Percentiles rank a stretch among this genome's conserved stretches.
These are phyloP conservation scores for Skeletonema costatum DNA, from an alignment of 108 stramenopile genomes.

Conservation along the genomic window DNA sequence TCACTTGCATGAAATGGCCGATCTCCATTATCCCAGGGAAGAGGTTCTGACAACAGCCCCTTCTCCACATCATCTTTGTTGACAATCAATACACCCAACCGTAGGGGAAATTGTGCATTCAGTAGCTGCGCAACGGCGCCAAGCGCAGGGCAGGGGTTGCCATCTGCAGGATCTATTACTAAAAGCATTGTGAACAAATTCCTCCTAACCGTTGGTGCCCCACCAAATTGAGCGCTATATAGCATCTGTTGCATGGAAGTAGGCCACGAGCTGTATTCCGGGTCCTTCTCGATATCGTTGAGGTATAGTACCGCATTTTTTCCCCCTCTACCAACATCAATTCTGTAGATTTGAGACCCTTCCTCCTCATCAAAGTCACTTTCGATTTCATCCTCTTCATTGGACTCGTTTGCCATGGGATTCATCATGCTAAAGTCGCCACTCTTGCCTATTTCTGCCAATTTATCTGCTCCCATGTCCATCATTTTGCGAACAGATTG, in stretches of 20 bases:
- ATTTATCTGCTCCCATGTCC: conserved; percentile 54
- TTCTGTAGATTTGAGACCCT: conserved; percentile 45
- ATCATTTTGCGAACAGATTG: conserved; percentile 57
- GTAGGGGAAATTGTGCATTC: conserved; percentile 60
- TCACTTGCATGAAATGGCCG: conserved; percentile 38
- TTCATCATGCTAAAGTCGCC: background rate
- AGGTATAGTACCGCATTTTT: conserved; percentile 72
- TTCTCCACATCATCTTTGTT: conserved; percentile 49
- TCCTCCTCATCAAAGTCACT: background rate
- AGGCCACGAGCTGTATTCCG: conserved; percentile 65
- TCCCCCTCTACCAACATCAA: conserved; percentile 82
- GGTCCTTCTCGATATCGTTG: conserved; percentile 85
- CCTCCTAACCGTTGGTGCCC: conserved; percentile 71
- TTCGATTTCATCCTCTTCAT: conserved; percentile 24
- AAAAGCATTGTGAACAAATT: conserved; percentile 81
- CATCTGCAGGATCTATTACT: conserved; percentile 62
- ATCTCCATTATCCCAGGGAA: conserved; percentile 20
- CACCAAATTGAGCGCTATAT: conserved; percentile 73
- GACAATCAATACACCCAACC: conserved; percentile 73
- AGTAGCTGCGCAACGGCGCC: conserved; percentile 53
- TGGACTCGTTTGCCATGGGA: background rate
- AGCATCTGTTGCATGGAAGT: conserved; percentile 61
- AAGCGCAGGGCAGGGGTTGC: conserved; percentile 40
- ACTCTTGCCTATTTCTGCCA: conserved; percentile 29
- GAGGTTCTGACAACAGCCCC: conserved; percentile 18